Percentiles rank a stretch among this genome's conserved stretches.
Conservation (phyloP, 495 filamentous ascomycete genomes). For the Penicillium paradoxum region DNA sequence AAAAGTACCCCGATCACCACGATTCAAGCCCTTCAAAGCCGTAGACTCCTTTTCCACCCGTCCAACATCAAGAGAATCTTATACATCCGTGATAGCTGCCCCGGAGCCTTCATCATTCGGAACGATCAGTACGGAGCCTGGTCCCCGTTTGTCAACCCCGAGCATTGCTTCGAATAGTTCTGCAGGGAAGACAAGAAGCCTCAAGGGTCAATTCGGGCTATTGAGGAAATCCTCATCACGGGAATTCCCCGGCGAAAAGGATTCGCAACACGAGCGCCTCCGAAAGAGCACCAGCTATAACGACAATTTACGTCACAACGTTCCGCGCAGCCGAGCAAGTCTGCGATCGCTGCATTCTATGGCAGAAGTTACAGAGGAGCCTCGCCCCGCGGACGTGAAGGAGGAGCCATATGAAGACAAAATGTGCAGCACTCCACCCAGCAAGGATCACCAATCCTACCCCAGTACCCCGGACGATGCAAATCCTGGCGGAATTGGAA, state of each 20-base stretch:
- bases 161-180: conserved; percentile 43
- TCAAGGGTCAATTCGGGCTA: conserved; percentile 32
- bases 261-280: conserved; percentile 29
- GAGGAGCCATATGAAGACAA: conserved; percentile 20
- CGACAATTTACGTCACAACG: conserved; percentile 34
- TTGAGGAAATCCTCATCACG: conserved; percentile 34
- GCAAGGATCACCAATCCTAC: conserved; percentile 22
- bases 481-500: conserved; percentile 43
- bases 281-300: conserved; percentile 36
- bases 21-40: conserved; percentile 40
- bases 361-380: conserved; percentile 42
- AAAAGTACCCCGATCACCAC: conserved; percentile 38
- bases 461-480: conserved; percentile 27
- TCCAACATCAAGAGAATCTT: conserved; percentile 37
- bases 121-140: conserved; percentile 42
- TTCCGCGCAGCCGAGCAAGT: conserved; percentile 37
- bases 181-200: conserved; percentile 30
- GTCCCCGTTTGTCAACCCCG: conserved; percentile 33
- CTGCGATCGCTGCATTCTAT: conserved; percentile 44
- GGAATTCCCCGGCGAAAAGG: conserved; percentile 35
- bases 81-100: conserved; percentile 30
- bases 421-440: conserved; percentile 23
- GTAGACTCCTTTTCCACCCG: conserved; percentile 22
- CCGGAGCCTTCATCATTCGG: conserved; percentile 38
- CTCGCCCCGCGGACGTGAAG: conserved; percentile 16